Conservation (phyloP, 148 eudicot species). For the Camellia japonica region DNA sequence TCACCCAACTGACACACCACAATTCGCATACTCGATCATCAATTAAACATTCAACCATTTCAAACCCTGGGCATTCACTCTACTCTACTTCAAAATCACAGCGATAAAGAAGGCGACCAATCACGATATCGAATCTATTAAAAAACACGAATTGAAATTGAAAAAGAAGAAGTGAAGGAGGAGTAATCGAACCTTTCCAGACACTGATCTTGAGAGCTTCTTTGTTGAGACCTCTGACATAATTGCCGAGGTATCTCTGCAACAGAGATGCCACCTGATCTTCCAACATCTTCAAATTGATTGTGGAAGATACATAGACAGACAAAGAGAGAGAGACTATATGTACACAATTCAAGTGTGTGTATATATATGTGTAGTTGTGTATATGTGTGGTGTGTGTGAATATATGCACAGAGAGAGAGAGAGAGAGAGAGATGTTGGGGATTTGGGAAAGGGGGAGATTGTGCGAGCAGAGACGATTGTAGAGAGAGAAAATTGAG, state of each 20-base stretch:
- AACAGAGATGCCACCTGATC: slow-evolving; percentile 88
- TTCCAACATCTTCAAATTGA: slow-evolving; percentile 70
- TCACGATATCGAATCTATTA: background rate
- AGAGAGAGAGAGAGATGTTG: background rate
- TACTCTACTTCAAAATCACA: background rate
- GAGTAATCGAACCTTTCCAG: slow-evolving; percentile 65
- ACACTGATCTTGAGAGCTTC: slow-evolving; percentile 98
- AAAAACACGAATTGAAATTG: background rate
- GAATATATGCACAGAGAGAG: too few species aligned
- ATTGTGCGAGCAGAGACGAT: too few species aligned
- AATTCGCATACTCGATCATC: background rate
- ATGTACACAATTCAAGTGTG: background rate
- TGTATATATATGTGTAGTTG: background rate
- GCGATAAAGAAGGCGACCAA: too few species aligned
- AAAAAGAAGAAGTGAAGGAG: background rate
- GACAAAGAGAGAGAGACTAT: background rate
- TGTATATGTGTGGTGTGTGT: background rate
- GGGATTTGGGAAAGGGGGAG: background rate
- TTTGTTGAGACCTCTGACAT: slow-evolving; percentile 82
- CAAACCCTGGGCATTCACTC: background rate
- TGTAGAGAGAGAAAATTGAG: background rate
- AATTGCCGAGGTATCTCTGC: slow-evolving; percentile 93
- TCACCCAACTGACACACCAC: background rate
- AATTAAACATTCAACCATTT: background rate
- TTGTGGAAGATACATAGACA: background rate